Conservation (phyloP, 805 yeast genomes). For the Yarrowia sp. region DNA sequence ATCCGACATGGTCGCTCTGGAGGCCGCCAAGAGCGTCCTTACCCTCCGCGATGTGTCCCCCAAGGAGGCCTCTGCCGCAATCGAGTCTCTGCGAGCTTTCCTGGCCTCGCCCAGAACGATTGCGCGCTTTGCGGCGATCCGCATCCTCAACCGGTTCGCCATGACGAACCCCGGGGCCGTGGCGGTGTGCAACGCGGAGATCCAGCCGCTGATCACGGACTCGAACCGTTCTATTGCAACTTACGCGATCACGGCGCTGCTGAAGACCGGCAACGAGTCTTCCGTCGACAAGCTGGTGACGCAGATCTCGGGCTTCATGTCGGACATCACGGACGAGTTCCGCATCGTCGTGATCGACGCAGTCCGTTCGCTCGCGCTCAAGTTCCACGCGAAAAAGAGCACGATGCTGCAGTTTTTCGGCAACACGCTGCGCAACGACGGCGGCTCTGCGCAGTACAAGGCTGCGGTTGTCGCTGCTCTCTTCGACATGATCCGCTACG, state of each 20-base stretch:
- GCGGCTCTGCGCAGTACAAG: constrained; percentile 73
- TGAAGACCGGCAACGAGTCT: constrained; percentile 91
- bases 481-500: constrained; percentile 83
- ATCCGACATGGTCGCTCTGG: constrained; percentile 86
- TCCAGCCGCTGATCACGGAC: constrained; percentile 84
- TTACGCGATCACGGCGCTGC: constrained; percentile 91
- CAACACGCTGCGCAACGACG: constrained; percentile 84
- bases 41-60: constrained; percentile 54
- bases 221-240: constrained; percentile 90
- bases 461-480: constrained; percentile 87
- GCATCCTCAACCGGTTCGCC: constrained; percentile 83
- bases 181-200: constrained; percentile 70
- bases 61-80: constrained; percentile 61
- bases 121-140: constrained; percentile 88
- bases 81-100: constrained; percentile 69
- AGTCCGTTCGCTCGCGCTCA: constrained; percentile 82
- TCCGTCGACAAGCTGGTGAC: constrained; percentile 84
- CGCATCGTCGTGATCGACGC: constrained; percentile 94
- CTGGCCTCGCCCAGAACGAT: constrained; percentile 86
- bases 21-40: constrained; percentile 78
- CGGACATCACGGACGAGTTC: constrained; percentile 93
- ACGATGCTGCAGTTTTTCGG: constrained; percentile 77
- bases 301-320: constrained; percentile 84
- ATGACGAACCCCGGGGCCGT: constrained; percentile 74
- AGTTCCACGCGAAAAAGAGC: constrained; percentile 88